Conservation (phyloP, 129 eudicot species). For the Apium graveolens region DNA sequence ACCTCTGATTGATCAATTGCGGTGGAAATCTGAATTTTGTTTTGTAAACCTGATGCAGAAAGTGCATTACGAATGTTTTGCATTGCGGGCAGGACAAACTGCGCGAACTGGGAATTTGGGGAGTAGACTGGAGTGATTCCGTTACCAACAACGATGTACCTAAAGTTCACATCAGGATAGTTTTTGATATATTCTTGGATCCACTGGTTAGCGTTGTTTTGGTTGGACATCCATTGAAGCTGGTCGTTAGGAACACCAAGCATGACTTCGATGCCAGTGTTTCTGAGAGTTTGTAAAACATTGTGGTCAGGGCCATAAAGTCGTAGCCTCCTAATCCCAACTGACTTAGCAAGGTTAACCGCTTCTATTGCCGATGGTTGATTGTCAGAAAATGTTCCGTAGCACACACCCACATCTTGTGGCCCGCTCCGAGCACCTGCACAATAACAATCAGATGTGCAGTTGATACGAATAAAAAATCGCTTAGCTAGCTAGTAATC, state of each 20-base stretch:
- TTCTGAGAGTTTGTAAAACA: constrained; percentile 36
- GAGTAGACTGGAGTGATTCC: constrained; percentile 27
- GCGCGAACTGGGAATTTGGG: constrained; percentile 5
- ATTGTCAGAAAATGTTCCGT: neutral
- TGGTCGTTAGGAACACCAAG: constrained; percentile 33
- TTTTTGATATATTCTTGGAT: constrained; percentile 32
- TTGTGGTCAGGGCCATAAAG: neutral
- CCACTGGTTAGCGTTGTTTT: constrained; percentile 34
- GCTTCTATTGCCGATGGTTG: neutral
- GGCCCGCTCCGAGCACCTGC: constrained; percentile 15
- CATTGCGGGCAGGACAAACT: constrained; percentile 29
- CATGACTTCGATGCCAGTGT: constrained; percentile 39
- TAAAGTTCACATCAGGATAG: constrained; percentile 27
- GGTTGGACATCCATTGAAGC: constrained; percentile 28
- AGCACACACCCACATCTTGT: neutral
- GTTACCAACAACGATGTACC: constrained; percentile 52
- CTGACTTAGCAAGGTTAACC: neutral
- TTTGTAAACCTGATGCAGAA: neutral
- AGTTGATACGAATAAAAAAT: neutral
- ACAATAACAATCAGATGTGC: neutral
- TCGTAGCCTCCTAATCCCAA: neutral
- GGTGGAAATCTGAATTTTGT: constrained; percentile 27
- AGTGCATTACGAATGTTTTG: constrained; percentile 26
- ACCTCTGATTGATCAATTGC: constrained; percentile 7
- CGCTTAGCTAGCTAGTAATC: neutral